Conservation (phyloP, 108 stramenopile species). For the Fistulifera solaris region DNA sequence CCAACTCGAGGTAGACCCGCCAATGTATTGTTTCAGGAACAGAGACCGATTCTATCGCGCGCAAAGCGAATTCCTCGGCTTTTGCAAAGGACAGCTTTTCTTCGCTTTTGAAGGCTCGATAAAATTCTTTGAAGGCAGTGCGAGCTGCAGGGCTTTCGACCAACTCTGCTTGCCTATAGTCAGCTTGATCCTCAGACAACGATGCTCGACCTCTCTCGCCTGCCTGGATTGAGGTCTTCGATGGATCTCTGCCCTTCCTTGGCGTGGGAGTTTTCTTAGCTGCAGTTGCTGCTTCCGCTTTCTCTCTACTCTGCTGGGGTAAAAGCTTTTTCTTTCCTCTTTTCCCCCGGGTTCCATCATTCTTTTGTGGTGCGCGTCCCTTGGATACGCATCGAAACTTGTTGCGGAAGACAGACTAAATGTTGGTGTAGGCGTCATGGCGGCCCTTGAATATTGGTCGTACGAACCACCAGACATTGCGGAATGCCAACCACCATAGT, state of each 20-base stretch:
- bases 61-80: constrained; percentile 51
- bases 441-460: too few species aligned
- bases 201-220: neutral
- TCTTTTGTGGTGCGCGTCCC: neutral
- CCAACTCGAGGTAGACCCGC: constrained; percentile 73
- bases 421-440: neutral
- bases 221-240: neutral
- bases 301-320: neutral
- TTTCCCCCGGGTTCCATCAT: constrained; percentile 2
- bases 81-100: constrained; percentile 41
- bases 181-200: constrained; percentile 23
- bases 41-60: constrained; percentile 23
- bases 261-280: neutral
- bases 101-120: constrained; percentile 41
- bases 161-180: constrained; percentile 37
- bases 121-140: constrained; percentile 60
- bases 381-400: neutral
- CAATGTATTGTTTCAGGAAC: constrained; percentile 59
- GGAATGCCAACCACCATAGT: constrained; percentile 1
- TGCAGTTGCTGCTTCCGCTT: neutral
- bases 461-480: too few species aligned
- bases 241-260: neutral
- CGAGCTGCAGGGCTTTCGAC: constrained; percentile 38
- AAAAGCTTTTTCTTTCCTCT: constrained; percentile 13
- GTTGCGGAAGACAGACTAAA: neutral